Evolutionary conservation across 2,329 filamentous ascomycete species (phyloP), one percentile per base, ranked within the genome.

Genomic region (Alternaria arborescens): DNA sequence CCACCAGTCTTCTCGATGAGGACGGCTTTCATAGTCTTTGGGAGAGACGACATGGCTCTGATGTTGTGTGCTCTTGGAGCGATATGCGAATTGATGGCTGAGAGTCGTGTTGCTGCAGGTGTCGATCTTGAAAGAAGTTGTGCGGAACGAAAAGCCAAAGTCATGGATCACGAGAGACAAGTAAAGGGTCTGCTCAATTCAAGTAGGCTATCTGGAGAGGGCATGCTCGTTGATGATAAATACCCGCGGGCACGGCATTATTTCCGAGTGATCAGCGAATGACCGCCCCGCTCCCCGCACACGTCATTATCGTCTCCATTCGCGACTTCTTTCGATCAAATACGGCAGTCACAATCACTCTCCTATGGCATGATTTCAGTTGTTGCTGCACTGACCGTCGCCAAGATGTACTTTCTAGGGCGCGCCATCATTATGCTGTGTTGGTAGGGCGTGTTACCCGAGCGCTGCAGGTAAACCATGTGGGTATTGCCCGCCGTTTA

Each of bases 1-100:
- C 89, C 91, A 61, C 91, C 91, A 20, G 84, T 91, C 82, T 90
- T 88, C 70, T 90, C 86, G 69, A 93, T 87, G 47, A 89, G 81
- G 64, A 96, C 83, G 59, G 88, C 91, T 73, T 90, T 89, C 90
- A 93, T 93, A 40, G 86, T 89, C 63, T 83, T 83, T 22, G 89
- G 89, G 46, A 89, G 68, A 60, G 81, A 81, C n/a, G 82, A 74
- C 80, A 84, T 84, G 38, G 69, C 72, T 52, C 75, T 66, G 4
- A 48, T 40, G 3, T 8, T 55, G 14, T 44, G 34, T 22, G 58
- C 38, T 53, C 65, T 65, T 44, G 65, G 42, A 14, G 30, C 46
- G n/a, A 72, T 32, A 3, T 73, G 71, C 8, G 55, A 55, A 36
- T 55, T 66, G 16, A 72, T 52, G 1, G 66, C 61, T 22, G 60